Conservation (phyloP, 805 yeast species). For the Yarrowia phangngaensis region DNA sequence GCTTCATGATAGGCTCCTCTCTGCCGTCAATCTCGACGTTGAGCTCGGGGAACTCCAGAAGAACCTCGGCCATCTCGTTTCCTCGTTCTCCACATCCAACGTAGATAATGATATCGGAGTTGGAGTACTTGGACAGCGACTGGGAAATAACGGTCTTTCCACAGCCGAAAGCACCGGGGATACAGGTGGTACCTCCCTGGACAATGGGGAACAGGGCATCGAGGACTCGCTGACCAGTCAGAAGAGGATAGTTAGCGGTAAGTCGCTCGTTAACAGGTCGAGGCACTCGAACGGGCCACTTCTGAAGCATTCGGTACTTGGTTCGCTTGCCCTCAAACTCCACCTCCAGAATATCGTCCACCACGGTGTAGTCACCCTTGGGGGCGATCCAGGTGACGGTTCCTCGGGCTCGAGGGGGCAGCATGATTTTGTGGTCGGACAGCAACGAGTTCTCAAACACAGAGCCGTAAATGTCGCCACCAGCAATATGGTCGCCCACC, state of each 20-base stretch:
- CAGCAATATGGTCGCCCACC: conserved; percentile 96
- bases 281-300: conserved; percentile 99
- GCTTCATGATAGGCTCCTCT: conserved; percentile 98
- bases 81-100: conserved; percentile 98
- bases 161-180: conserved; percentile 99
- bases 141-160: conserved; percentile 99
- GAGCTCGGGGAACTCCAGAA: conserved; percentile 99
- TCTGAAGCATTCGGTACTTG: conserved; percentile 89
- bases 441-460: conserved; percentile 91
- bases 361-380: conserved; percentile 87
- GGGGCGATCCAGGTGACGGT: conserved; percentile 85
- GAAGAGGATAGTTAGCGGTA: conserved; percentile 88
- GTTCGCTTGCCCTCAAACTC: conserved; percentile 86
- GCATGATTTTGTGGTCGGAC: conserved; percentile 85
- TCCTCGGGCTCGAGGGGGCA: conserved; percentile 99
- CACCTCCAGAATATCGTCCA: conserved; percentile 84
- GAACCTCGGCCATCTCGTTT: conserved; percentile 98
- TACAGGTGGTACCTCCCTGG: conserved; percentile 99
- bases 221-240: conserved; percentile 98
- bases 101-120: conserved; percentile 93
- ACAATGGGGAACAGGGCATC: conserved; percentile 98
- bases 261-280: conserved; percentile 95
- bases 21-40: conserved; percentile 86
- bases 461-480: conserved; percentile 95
- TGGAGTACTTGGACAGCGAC: conserved; percentile 93